These are phyloP conservation scores for Nitzschia palea DNA, from an alignment of 108 stramenopile species.

Conservation along the genomic window DNA sequence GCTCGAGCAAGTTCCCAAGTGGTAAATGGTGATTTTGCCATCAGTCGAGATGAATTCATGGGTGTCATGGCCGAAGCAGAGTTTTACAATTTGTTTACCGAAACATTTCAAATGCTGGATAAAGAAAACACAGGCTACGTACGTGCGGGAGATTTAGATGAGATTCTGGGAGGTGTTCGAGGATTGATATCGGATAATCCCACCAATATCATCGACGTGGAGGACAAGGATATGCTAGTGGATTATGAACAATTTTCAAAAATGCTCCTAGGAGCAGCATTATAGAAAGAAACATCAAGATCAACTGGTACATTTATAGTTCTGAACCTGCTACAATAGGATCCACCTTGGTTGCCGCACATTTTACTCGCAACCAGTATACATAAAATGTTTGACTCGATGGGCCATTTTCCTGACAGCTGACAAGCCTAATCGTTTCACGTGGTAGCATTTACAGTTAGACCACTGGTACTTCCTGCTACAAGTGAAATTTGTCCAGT, in stretches of 20 bases:
- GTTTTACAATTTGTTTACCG: constrained; percentile 70
- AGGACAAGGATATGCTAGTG: constrained; percentile 69
- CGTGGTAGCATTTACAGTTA: too few species aligned
- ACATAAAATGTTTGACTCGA: too few species aligned
- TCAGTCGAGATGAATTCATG: constrained; percentile 62
- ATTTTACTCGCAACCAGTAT: too few species aligned
- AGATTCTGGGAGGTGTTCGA: constrained; percentile 60
- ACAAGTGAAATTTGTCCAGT: too few species aligned
- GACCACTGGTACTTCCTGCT: too few species aligned
- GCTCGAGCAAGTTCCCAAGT: constrained; percentile 51
- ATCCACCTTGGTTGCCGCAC: too few species aligned
- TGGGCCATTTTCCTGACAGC: too few species aligned
- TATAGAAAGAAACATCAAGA: constrained; percentile 15
- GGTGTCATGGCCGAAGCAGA: constrained; percentile 82
- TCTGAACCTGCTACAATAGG: too few species aligned
- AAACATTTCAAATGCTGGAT: constrained; percentile 68
- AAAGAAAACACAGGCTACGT: constrained; percentile 58
- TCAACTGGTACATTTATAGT: too few species aligned
- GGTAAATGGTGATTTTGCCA: constrained; percentile 26
- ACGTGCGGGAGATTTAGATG: constrained; percentile 61
- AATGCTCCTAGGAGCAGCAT: constrained; percentile 62
- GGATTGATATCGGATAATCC: constrained; percentile 67
- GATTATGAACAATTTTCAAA: constrained; percentile 73
- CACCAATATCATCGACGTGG: constrained; percentile 65
- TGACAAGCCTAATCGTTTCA: too few species aligned